phyloP scores from a whole-genome alignment of 2,329 filamentous ascomycete genomes.

The Colletotrichum sp. region DNA sequence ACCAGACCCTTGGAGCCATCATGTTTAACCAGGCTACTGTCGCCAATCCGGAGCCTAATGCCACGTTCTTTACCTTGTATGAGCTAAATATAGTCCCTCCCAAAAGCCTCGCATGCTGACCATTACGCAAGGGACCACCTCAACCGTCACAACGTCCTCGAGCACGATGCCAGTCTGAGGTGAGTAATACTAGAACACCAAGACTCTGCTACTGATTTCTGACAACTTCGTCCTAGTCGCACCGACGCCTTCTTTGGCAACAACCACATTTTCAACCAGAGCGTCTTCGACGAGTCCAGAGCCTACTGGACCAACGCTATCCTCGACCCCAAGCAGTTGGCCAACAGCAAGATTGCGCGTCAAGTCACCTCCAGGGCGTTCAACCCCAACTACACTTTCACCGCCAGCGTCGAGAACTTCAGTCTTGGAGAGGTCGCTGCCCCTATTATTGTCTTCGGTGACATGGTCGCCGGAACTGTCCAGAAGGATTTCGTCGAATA shows the following conservation, averaged over 20 bases:
- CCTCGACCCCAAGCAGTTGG: constrained; percentile 45
- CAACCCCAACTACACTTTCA: constrained; percentile 56
- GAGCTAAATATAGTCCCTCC: background rate
- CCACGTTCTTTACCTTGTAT: constrained; percentile 44
- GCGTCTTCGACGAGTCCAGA: constrained; percentile 49
- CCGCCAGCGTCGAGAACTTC: constrained; percentile 43
- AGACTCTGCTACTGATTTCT: background rate
- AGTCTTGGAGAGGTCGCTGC: constrained; percentile 55
- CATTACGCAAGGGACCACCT: constrained; percentile 38
- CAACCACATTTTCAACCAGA: constrained; percentile 57
- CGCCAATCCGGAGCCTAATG: constrained; percentile 47
- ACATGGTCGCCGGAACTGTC: constrained; percentile 42
- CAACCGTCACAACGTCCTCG: constrained; percentile 50
- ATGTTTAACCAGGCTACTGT: constrained; percentile 49
- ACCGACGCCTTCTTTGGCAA: constrained; percentile 55
- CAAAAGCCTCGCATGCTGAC: background rate
- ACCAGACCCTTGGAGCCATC: constrained; percentile 37
- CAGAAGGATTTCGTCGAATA: constrained; percentile 44
- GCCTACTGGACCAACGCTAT: constrained; percentile 49
- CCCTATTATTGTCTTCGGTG: constrained; percentile 54
- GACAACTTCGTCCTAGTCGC: constrained; percentile 34
- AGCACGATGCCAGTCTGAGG: constrained; percentile 54
- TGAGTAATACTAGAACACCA: constrained; percentile 9
- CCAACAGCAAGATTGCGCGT: constrained; percentile 49
- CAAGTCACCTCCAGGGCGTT: constrained; percentile 46